Evolutionary conservation across 179 eudicot species (phyloP).

Genomic region (Sideroxylon spinosum): DNA sequence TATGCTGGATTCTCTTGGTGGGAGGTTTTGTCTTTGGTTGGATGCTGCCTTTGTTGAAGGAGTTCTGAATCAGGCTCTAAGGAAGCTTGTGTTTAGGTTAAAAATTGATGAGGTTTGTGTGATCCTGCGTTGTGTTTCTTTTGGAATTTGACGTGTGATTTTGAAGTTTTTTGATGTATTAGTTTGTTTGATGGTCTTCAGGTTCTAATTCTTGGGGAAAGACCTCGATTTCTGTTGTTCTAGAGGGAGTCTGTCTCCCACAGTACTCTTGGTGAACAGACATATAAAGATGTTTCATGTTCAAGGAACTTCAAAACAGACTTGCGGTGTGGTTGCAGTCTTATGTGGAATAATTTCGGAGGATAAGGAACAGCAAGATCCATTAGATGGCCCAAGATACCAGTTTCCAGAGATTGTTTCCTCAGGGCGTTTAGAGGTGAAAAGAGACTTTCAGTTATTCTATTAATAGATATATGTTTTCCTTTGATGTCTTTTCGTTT

Average conservation of each 20-base stretch:
- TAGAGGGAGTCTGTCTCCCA: constrained; percentile 13
- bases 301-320: constrained; percentile 61
- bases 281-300: constrained; percentile 45
- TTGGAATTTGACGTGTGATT: not conserved
- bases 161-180: constrained; percentile 7
- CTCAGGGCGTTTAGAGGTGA: constrained; percentile 76
- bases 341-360: constrained; percentile 39
- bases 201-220: constrained; percentile 11
- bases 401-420: constrained; percentile 69
- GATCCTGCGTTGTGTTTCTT: not conserved
- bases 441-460: not conserved
- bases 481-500: not conserved
- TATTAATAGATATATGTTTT: not conserved
- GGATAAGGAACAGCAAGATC: constrained; percentile 28
- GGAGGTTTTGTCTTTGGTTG: not conserved
- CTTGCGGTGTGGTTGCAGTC: constrained; percentile 73
- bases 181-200: constrained; percentile 1
- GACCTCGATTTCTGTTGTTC: constrained; percentile 7
- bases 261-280: not conserved
- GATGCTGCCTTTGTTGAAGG: constrained; percentile 12
- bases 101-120: constrained; percentile 17
- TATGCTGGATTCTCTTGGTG: not conserved
- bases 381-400: constrained; percentile 28
- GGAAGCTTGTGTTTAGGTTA: constrained; percentile 4
- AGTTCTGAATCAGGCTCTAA: constrained; percentile 7